phyloP scores from a whole-genome alignment of 2,329 filamentous ascomycete species.

The Penicillium sp. region DNA sequence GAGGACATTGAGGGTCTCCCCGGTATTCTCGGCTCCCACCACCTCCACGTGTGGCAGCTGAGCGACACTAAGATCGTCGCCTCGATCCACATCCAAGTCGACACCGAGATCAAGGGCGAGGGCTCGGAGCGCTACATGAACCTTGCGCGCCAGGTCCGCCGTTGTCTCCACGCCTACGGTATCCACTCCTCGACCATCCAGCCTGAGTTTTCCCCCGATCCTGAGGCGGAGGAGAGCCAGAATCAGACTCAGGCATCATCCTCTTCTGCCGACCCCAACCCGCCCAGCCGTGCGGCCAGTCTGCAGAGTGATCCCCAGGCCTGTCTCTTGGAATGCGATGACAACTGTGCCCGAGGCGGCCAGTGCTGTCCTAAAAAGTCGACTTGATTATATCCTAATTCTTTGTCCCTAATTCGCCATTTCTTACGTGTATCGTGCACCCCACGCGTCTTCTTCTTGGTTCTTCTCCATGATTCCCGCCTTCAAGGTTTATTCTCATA shows the following conservation, averaged over 20 bases:
- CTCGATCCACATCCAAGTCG: slow-evolving; percentile 87
- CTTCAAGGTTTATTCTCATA: not conserved
- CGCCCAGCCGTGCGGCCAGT: slow-evolving; percentile 37
- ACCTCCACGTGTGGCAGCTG: slow-evolving; percentile 96
- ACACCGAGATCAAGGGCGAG: slow-evolving; percentile 81
- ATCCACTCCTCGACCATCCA: slow-evolving; percentile 98
- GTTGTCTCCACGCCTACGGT: slow-evolving; percentile 89
- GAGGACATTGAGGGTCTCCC: slow-evolving; percentile 84
- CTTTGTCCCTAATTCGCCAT: slow-evolving; percentile 4
- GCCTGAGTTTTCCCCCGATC: slow-evolving; percentile 66
- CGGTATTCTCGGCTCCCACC: slow-evolving; percentile 86
- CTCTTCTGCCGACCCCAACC: slow-evolving; percentile 19
- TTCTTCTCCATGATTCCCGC: not conserved
- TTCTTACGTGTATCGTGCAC: not conserved
- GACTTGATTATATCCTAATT: slow-evolving; percentile 12
- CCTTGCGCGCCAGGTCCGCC: slow-evolving; percentile 75
- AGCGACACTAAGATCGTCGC: slow-evolving; percentile 93
- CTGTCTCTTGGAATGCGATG: slow-evolving; percentile 50
- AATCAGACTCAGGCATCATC: slow-evolving; percentile 20
- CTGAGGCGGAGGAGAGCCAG: slow-evolving; percentile 32
- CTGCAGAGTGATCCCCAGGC: slow-evolving; percentile 37
- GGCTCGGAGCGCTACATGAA: slow-evolving; percentile 82
- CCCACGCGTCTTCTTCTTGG: not conserved
- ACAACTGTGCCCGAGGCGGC: slow-evolving; percentile 41
- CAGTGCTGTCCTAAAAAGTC: slow-evolving; percentile 44